Evolutionary conservation across 805 yeast species (phyloP).

Genomic region (Kurtzmaniella cleridarum): DNA sequence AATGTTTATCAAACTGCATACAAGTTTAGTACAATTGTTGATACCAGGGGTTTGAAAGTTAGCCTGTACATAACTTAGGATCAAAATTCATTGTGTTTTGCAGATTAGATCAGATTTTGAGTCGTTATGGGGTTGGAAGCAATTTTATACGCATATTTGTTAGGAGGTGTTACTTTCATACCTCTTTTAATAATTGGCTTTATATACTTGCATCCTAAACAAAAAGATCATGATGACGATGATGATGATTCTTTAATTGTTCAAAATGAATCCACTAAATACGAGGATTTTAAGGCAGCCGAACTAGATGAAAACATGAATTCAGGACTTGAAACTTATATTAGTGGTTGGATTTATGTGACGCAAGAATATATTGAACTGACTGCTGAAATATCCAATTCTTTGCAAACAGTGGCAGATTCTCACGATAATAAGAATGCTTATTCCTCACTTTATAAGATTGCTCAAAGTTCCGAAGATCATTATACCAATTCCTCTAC

Average conservation of each 20-base stretch:
- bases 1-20: too few relatives aligned
- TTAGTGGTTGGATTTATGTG: constrained; percentile 79
- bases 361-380: constrained; percentile 61
- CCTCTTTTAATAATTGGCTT: constrained; percentile 47
- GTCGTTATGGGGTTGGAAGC: constrained; percentile 8
- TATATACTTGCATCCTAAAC: constrained; percentile 36
- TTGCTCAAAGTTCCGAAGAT: constrained; percentile 36
- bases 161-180: constrained; percentile 80
- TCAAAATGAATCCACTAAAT: constrained; percentile 18
- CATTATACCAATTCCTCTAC: constrained; percentile 4
- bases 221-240: constrained; percentile 11
- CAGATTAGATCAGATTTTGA: neutral
- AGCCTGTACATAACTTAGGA: neutral
- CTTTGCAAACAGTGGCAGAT: constrained; percentile 39
- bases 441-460: constrained; percentile 54
- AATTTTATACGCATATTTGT: constrained; percentile 46
- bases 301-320: constrained; percentile 55
- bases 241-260: constrained; percentile 12
- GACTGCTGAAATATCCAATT: constrained; percentile 42
- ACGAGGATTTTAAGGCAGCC: constrained; percentile 48
- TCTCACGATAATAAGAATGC: constrained; percentile 46
- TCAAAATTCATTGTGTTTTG: neutral
- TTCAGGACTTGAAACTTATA: constrained; percentile 60
- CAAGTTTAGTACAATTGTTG: too few relatives aligned
- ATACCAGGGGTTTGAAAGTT: too few relatives aligned